These are phyloP conservation scores for Pseudogymnoascus sp. DNA, from an alignment of 2,329 filamentous ascomycete genomes.

Conservation along the genomic window DNA sequence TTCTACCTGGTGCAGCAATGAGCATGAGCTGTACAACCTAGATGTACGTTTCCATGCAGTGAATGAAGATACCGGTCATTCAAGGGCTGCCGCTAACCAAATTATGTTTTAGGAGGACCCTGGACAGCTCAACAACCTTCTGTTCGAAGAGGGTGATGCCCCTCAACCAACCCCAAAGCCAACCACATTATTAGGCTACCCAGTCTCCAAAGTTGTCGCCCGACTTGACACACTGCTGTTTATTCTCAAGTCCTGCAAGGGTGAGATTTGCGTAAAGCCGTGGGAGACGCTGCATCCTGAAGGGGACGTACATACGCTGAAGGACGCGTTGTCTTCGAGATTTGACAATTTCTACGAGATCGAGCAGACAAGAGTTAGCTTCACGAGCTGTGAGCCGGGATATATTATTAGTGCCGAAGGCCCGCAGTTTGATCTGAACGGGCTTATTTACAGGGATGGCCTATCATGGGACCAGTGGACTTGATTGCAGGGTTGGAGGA, in stretches of 20 bases:
- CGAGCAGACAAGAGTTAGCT: slow-evolving; percentile 42
- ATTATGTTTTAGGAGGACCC: slow-evolving; percentile 37
- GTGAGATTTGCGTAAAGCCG: slow-evolving; percentile 44
- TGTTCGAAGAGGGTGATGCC: slow-evolving; percentile 3
- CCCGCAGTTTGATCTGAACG: slow-evolving; percentile 31
- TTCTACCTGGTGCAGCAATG: slow-evolving; percentile 61
- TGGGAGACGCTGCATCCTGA: slow-evolving; percentile 51
- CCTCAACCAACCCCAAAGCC: slow-evolving; percentile 14
- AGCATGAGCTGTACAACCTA: slow-evolving; percentile 60
- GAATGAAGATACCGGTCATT: neutral
- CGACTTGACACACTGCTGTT: slow-evolving; percentile 53
- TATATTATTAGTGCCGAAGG: slow-evolving; percentile 52
- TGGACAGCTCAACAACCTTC: slow-evolving; percentile 40
- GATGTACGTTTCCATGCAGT: slow-evolving; percentile 33
- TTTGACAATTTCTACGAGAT: slow-evolving; percentile 49
- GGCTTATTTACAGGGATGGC: neutral
- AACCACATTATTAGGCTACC: slow-evolving; percentile 28
- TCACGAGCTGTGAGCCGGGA: slow-evolving; percentile 46
- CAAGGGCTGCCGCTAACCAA: neutral
- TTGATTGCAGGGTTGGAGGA: neutral
- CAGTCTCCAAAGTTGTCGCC: slow-evolving; percentile 36
- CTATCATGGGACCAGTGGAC: neutral
- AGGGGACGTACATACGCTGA: slow-evolving; percentile 43
- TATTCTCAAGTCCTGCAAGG: slow-evolving; percentile 55
- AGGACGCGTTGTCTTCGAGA: slow-evolving; percentile 40